These are phyloP conservation scores for Trichoderma atrobrunneum DNA, from an alignment of 2,329 filamentous ascomycete genomes.

Conservation along the genomic window DNA sequence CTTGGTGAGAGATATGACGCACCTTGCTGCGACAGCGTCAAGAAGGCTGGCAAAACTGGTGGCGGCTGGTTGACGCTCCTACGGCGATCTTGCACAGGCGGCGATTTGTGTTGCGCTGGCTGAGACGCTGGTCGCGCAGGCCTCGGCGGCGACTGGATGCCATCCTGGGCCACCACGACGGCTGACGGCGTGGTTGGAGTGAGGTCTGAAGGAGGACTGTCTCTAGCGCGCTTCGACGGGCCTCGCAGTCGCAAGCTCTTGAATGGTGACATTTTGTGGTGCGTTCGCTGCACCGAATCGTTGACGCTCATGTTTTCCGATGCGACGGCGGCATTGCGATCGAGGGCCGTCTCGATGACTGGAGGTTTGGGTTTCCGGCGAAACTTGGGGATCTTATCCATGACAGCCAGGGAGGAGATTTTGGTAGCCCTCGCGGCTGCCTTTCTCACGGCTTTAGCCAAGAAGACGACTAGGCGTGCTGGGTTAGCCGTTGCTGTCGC, in stretches of 20 bases:
- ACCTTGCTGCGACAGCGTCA: conserved; percentile 39
- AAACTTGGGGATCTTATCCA: conserved; percentile 44
- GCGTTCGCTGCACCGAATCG: conserved; percentile 24
- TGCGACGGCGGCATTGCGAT: conserved; percentile 32
- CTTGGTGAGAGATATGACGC: conserved; percentile 20
- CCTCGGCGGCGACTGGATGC: conserved; percentile 23
- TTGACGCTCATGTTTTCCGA: conserved; percentile 27
- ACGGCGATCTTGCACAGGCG: conserved; percentile 12
- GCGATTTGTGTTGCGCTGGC: conserved; percentile 1
- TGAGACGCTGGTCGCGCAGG: neutral
- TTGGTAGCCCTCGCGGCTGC: conserved; percentile 32
- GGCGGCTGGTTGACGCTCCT: conserved; percentile 21
- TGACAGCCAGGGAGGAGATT: conserved; percentile 23
- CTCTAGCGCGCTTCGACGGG: conserved; percentile 46
- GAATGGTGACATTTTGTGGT: conserved; percentile 40
- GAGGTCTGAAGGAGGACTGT: conserved; percentile 39
- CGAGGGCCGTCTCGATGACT: conserved; percentile 41
- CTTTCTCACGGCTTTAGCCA: conserved; percentile 24
- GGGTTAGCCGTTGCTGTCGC: neutral
- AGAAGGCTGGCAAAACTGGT: conserved; percentile 39
- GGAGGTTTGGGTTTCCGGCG: conserved; percentile 45
- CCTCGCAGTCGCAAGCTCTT: conserved; percentile 45
- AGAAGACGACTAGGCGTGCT: conserved; percentile 65
- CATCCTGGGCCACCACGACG: conserved; percentile 38
- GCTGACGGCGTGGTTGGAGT: conserved; percentile 30